Percentiles rank a stretch among this genome's conserved stretches.
Conservation (phyloP, 2,329 filamentous ascomycete genomes). For the Neurospora crassa region DNA sequence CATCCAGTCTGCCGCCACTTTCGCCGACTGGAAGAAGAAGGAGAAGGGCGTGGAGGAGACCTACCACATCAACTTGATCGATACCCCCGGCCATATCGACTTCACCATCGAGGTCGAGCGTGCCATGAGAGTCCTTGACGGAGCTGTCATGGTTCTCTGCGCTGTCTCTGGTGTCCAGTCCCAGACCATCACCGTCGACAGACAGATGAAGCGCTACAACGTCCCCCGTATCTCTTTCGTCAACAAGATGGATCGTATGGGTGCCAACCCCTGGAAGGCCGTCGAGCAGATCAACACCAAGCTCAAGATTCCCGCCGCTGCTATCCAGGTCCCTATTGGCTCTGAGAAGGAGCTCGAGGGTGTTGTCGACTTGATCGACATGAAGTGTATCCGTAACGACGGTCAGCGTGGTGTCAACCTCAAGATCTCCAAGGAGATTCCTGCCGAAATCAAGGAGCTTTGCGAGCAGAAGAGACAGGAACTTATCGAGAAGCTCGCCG, state of each 20-base stretch:
- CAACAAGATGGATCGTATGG: constrained; percentile 99
- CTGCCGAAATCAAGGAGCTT: constrained; percentile 65
- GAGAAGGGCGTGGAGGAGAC: constrained; percentile 69
- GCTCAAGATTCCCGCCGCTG: constrained; percentile 84
- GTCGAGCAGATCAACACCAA: constrained; percentile 97
- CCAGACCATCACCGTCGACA: constrained; percentile 95
- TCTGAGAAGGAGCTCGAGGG: constrained; percentile 85
- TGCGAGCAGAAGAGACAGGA: constrained; percentile 74
- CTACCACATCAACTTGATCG: constrained; percentile 97
- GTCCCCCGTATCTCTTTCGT: constrained; percentile 92
- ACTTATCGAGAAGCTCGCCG: constrained; percentile 88
- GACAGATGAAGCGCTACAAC: constrained; percentile 98
- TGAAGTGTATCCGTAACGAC: constrained; percentile 90
- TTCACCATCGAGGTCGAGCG: constrained; percentile 98
- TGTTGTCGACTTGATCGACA: constrained; percentile 83
- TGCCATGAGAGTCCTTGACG: constrained; percentile 87
- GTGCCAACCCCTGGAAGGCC: constrained; percentile 94
- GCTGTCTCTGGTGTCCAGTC: constrained; percentile 95
- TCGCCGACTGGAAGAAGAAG: constrained; percentile 86
- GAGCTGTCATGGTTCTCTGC: constrained; percentile 96
- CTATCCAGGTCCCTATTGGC: constrained; percentile 90
- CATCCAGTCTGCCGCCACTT: constrained; percentile 95
- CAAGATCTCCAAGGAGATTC: constrained; percentile 68
- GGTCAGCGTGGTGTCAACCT: constrained; percentile 73
- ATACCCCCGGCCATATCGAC: constrained; percentile 96